Evolutionary conservation across 1,284 basidiomycete species (phyloP), one percentile per base, ranked within the genome.

Genomic region (Ganoderma multipileum): DNA sequence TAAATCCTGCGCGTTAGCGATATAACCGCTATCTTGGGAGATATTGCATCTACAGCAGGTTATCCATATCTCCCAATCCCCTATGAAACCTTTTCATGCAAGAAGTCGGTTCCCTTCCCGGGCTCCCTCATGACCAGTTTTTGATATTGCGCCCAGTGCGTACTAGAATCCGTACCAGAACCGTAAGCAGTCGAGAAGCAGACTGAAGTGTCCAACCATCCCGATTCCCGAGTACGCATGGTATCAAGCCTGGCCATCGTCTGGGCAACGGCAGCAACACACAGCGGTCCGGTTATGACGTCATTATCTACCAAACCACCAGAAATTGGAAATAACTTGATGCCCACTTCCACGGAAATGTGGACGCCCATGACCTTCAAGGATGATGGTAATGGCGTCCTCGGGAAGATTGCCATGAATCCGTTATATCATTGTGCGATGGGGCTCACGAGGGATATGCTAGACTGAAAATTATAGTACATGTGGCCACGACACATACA

Each of bases 401-500:
- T 33, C 33, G 33, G 33, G 33, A 33, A 60, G 23, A 4, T 38
- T 11, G 38, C 26, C 9, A 14, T 36, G 26, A 20, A 55, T 33
- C 26, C 65, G 66, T 63, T 12, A 68, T 71, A 63, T 61, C 68
- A 70, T 72, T 72, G 60, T 52, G 57, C 69, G 65, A 66, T 69
- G 69, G 6, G 61, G 50, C n/a, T 39, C 16, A 52, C 28, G 44
- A 54, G 30, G 44, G 38, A 50, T 65, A 69, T 23, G 61, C 50
- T 72, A 73, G 68, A 38, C 68, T 67, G 69, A 39, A 58, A 65
- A 62, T 65, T 68, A 73, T 74, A 72, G 71, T 75, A 77, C 73
- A 76, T 72, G 64, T 76, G 74, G 63, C 44, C 63, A 63, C 52
- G 65, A 54, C 26, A 61, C 66, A 70, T 70, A 72, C 64, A 70